Base-by-base conservation (phyloP, 345 rosid species). In the Excoecaria agallocha region DNA sequence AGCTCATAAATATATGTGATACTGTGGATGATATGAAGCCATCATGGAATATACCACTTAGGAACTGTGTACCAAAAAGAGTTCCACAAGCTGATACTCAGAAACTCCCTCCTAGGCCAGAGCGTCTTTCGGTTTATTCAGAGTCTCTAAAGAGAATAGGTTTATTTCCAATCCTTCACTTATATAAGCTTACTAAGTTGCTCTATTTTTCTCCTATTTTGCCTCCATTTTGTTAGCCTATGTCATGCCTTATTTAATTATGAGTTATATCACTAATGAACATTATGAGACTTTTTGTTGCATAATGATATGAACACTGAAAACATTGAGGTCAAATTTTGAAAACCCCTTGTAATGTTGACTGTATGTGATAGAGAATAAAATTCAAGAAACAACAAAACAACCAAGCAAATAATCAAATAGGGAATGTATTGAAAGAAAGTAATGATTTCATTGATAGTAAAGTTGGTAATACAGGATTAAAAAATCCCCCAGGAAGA, bases 11-110 rank as follows among this genome's bases (percentile, higher is more conserved):
- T 78, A 25, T 85, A 15, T 95, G 99, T 82, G 88, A 88, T 76
- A 73, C 57, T 73, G 85, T 75, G 62, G 92, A 84, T 70, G 86
- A 86, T 52, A 79, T 76, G 10, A 84, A 82, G 76, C 84, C 98
- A 46, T 90, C 94, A 22, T 93, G 99, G 99, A 84, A 91, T n/a
- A 74, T 80, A 22, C 93, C 91, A 35, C 85, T 93, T 46, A 81
- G 62, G 80, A 81, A 90, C 79, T 95, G 97, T 72, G 68, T 95
- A 72, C 75, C 78, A 38, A 70, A 81, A 71, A 86, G 80, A 24
- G 77, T 22, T 80, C 79, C 70, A 76, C 66, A 59, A 48, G 48
- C 66, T 63, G 84, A 73, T 73, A 68, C 79, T 20, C 79, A 64
- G 64, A 87, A 83, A 76, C 88, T 83, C 66, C 92, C 96, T 74